phyloP scores from a whole-genome alignment of 1,139 yeast genomes.

The Spathaspora sp. region DNA sequence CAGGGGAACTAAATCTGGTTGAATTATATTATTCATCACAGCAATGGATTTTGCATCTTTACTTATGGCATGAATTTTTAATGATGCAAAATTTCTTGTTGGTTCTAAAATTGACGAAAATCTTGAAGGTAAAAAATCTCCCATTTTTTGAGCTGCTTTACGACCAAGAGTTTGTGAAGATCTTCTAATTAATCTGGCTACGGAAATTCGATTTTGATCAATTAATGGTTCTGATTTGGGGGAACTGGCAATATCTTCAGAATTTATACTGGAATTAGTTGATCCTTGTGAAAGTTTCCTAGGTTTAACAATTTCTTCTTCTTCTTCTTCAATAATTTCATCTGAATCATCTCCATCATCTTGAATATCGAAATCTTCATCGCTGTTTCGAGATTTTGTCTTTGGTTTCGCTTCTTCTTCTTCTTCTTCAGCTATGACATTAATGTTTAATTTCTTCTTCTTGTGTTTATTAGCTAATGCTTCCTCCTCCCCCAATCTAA shows the following conservation, averaged over 20 bases:
- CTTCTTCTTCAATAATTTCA: constrained; percentile 34
- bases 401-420: constrained; percentile 5
- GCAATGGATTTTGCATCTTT: constrained; percentile 65
- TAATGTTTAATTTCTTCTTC: constrained; percentile 26
- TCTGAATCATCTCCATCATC: constrained; percentile 33
- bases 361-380: constrained; percentile 18
- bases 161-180: constrained; percentile 62
- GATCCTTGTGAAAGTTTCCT: constrained; percentile 44
- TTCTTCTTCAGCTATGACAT: constrained; percentile 33
- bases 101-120: constrained; percentile 89
- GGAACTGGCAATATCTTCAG: constrained; percentile 28
- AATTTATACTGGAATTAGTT: constrained; percentile 37
- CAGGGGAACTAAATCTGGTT: constrained; percentile 38
- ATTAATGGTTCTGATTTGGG: constrained; percentile 58
- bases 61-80: constrained; percentile 71
- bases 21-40: constrained; percentile 49
- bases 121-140: constrained; percentile 80
- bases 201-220: constrained; percentile 67
- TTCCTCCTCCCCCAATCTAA: constrained; percentile 66
- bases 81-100: constrained; percentile 88
- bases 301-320: constrained; percentile 29
- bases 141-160: constrained; percentile 86
- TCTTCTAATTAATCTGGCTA: constrained; percentile 64
- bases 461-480: constrained; percentile 45
- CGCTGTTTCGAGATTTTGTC: background rate